Evolutionary conservation across 106 monocot genomes (phyloP), one percentile per base, ranked within the genome.

Genomic region (Acorus gramineus): DNA sequence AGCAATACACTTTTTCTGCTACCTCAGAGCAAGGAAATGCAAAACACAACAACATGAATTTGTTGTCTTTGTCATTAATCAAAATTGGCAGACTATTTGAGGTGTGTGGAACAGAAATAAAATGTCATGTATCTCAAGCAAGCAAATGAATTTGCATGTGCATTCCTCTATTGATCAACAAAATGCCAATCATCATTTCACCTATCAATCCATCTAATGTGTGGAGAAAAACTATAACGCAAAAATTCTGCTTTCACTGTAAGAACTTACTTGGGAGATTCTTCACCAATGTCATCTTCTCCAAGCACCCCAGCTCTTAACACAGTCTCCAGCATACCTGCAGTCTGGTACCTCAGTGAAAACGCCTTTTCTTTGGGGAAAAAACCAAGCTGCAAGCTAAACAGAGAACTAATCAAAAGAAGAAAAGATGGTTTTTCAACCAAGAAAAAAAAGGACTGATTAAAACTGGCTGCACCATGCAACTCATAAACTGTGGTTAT

Each of bases 221-320:
- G 28, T 28, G 28, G 28, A 28, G 28, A 28, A 42, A 6, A 59
- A 0, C 14, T 57, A 57, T 6, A 11, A 57, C 0, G 5, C 11
- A 11, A n/a, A 11, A 5, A 57, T n/a, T 12, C 3, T 6, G 59
- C 8, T 4, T 43, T 59, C 43, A 4, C 44, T 59, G 43, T 59
- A 43, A 3, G 28, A 11, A 56, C 9, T 67, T 68, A 98, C 96
- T 66, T 98, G 42, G 96, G 96, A 48, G 75, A 83, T 63, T 98
- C 91, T 70, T 98, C 96, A 8, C 85, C 91, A 12, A 72, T 85
- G 76, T 98, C 96, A 77, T 98, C 96, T 66, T 98, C 96, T 52
- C 96, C 96, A 55, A 88, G 87, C 60, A 98, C 87, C 51, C 96
- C 96, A 46, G 76, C 82, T 73, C 96, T 57, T 50, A 98, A 82